Evolutionary conservation across 345 rosid genomes (phyloP).

Genomic region (Salix arbutifolia): DNA sequence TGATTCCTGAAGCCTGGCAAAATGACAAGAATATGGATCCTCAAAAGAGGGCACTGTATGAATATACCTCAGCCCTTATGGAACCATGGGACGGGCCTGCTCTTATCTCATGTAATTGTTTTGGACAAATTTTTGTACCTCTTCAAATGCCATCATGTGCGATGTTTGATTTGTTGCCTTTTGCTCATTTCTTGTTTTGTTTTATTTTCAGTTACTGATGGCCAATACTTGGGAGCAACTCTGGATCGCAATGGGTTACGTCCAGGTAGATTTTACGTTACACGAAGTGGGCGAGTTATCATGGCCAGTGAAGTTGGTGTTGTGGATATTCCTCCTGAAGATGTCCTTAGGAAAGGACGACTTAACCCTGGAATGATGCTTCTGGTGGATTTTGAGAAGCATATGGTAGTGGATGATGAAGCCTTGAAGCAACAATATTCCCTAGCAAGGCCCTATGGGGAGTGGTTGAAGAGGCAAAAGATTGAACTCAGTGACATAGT

Average conservation of each 20-base stretch:
- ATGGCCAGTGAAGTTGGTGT: constrained; percentile 99
- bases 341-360: constrained; percentile 92
- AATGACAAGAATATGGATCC: constrained; percentile 97
- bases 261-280: constrained; percentile 90
- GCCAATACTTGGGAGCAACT: constrained; percentile 97
- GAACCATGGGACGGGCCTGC: constrained; percentile 99
- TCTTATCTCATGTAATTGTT: constrained; percentile 82
- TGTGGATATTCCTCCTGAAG: constrained; percentile 88
- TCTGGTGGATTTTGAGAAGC: constrained; percentile 94
- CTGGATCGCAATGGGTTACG: constrained; percentile 98
- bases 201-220: constrained; percentile 80
- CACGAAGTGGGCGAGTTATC: constrained; percentile 84
- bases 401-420: constrained; percentile 86
- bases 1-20: constrained; percentile 99
- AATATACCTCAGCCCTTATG: constrained; percentile 90
- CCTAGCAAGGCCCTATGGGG: constrained; percentile 78
- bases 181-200: constrained; percentile 1
- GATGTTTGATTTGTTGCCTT: not conserved
- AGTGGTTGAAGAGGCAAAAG: constrained; percentile 90
- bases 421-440: constrained; percentile 96
- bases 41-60: constrained; percentile 65
- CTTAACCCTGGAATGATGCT: constrained; percentile 99
- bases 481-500: constrained; percentile 71
- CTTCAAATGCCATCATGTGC: not conserved
- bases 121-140: not conserved